Conservation (phyloP, 139 green algal genomes). For the Gonium pectorale region DNA sequence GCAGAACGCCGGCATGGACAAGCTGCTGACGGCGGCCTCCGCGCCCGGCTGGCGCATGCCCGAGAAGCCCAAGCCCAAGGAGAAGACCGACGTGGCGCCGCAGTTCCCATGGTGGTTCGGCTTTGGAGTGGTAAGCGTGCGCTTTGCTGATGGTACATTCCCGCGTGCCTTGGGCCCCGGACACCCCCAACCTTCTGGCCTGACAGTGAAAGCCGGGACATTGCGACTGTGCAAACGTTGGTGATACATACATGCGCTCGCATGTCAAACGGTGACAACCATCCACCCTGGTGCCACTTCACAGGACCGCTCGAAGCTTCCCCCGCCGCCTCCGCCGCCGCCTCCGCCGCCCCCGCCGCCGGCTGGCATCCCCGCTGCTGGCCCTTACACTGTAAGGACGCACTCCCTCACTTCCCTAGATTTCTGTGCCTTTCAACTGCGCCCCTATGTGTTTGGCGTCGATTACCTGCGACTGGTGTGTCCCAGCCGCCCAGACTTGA, state of each 20-base stretch:
- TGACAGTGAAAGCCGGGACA: too few species aligned
- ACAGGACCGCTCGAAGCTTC: conserved; percentile 50
- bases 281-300: not conserved
- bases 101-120: conserved; percentile 66
- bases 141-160: not conserved
- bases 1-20: conserved; percentile 55
- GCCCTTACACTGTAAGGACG: conserved; percentile 67
- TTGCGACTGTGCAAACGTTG: too few species aligned
- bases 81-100: conserved; percentile 24
- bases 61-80: conserved; percentile 46
- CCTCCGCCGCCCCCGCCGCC: conserved; percentile 51
- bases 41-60: conserved; percentile 58
- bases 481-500: too few species aligned
- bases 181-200: too few species aligned
- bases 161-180: too few species aligned
- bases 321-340: conserved; percentile 36
- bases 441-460: too few species aligned
- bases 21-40: conserved; percentile 39
- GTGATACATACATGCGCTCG: too few species aligned
- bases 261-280: too few species aligned
- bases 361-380: conserved; percentile 59
- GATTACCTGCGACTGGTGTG: too few species aligned
- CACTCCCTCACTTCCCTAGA: not conserved
- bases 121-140: conserved; percentile 40
- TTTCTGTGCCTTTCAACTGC: too few species aligned